phyloP scores from a whole-genome alignment of 768 basidiomycete genomes.

The Psilocybe azurescens region DNA sequence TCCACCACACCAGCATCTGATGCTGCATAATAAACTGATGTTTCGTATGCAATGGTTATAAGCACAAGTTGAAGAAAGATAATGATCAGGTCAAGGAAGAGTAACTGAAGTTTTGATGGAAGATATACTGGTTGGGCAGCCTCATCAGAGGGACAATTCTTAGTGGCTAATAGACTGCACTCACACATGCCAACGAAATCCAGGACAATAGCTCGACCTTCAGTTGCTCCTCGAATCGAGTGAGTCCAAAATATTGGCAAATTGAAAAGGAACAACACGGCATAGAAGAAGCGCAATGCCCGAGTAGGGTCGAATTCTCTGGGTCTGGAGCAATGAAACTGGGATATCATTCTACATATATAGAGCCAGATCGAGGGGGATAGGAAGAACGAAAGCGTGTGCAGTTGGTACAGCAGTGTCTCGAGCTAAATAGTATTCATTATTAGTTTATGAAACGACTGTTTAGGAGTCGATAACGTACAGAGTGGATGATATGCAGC shows the following conservation, averaged over 20 bases:
- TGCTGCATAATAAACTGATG: slow-evolving; percentile 46
- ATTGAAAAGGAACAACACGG: slow-evolving; percentile 63
- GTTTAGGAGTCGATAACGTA: slow-evolving; percentile 36
- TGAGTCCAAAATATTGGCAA: slow-evolving; percentile 67
- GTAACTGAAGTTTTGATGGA: slow-evolving; percentile 70
- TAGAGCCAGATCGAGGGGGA: slow-evolving; percentile 68
- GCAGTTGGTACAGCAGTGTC: slow-evolving; percentile 71
- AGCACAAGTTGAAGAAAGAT: slow-evolving; percentile 69
- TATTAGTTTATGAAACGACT: slow-evolving; percentile 6
- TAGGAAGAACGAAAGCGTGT: slow-evolving; percentile 78
- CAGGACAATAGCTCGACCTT: slow-evolving; percentile 69
- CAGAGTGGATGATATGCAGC: slow-evolving; percentile 72
- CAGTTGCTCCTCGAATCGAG: slow-evolving; percentile 50
- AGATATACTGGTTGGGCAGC: slow-evolving; percentile 44
- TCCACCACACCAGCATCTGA: slow-evolving; percentile 46
- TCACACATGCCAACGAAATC: slow-evolving; percentile 82
- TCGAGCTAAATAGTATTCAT: slow-evolving; percentile 56
- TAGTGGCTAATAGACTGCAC: slow-evolving; percentile 27
- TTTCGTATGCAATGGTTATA: slow-evolving; percentile 72
- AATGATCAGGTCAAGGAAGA: slow-evolving; percentile 72
- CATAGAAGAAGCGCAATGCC: slow-evolving; percentile 73
- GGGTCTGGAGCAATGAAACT: slow-evolving; percentile 71
- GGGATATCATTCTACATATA: slow-evolving; percentile 58
- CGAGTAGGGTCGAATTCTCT: slow-evolving; percentile 67
- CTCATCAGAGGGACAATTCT: slow-evolving; percentile 1